Base-by-base conservation (phyloP, 176 grass and related monocot genomes). In the Carex myosuroides region DNA sequence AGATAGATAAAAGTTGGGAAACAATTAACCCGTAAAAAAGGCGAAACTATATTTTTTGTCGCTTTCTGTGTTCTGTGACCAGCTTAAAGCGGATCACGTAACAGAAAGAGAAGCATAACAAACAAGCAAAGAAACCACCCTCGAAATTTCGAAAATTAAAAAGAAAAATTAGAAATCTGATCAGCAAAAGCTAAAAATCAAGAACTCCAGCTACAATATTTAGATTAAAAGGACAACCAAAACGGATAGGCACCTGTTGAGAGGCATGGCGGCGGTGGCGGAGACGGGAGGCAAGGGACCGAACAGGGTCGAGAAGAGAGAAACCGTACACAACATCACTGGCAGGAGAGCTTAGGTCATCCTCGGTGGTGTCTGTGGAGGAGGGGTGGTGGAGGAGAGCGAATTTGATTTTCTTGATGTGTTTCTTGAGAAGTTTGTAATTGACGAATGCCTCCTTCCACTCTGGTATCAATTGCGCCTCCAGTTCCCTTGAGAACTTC, bases 401-500 rank as follows among this genome's bases (percentile, higher is more conserved):
- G 33, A 86, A 13, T 56, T 89, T 89, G 69, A 89, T 86, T 60
- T 86, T 89, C 84, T 89, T 89, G 79, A 89, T 82, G 8, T 86
- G 79, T 41, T 89, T 89, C 69, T 89, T 89, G 70, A 89, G 88
- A 37, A 83, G 80, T 58, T 85, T 84, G 79, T 89, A 89, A 35
- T 89, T 65, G 20, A 89, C 84, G 80, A 89, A 89, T 10, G 69
- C 80, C 1, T 89, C 84, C 70, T 89, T 89, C 88, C 88, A 89
- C 30, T 89, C 88, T 18, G 88, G 88, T 13, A 90, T 90, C 81
- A 90, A 42, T 77, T 90, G 81, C 29, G 88, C 88, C 39, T 87
- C 86, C 8, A 87, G 86, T 64, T 87, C 86, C 66, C 66, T 61
- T 5, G 86, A 83, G 60, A 87, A 87, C 58, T 86, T 86, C 85